Percentiles rank a stretch among this genome's conserved stretches.
phyloP scores from a whole-genome alignment of 108 stramenopile genomes.

The Fragilaria crotonensis region DNA sequence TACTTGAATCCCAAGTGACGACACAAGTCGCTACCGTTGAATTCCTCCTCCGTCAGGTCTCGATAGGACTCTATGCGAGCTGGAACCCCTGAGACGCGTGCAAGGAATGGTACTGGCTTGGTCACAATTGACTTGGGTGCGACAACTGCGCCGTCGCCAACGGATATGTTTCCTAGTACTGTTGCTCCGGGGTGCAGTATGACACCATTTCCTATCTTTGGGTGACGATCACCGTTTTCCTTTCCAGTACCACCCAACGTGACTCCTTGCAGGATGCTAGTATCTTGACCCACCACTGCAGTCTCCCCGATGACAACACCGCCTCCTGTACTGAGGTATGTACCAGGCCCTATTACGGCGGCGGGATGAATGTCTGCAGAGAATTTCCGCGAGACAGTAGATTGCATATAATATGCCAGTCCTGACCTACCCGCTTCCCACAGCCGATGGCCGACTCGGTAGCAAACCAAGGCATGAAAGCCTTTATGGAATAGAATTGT shows the following conservation, averaged over 20 bases:
- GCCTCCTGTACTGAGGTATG: conserved; percentile 80
- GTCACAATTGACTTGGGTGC: conserved; percentile 64
- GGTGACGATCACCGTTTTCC: conserved; percentile 76
- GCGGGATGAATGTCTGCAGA: conserved; percentile 87
- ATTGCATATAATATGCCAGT: conserved; percentile 74
- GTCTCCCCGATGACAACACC: conserved; percentile 90
- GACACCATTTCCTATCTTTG: conserved; percentile 78
- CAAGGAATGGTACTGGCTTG: conserved; percentile 57
- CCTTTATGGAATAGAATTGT: conserved; percentile 70
- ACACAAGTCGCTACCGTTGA: conserved; percentile 21
- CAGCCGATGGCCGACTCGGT: conserved; percentile 69
- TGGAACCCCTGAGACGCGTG: conserved; percentile 62
- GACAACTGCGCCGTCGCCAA: conserved; percentile 76
- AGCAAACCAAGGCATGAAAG: conserved; percentile 81
- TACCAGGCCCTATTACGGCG: conserved; percentile 60
- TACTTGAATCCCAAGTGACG: conserved; percentile 29
- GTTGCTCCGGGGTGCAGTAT: conserved; percentile 78
- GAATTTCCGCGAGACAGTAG: conserved; percentile 70
- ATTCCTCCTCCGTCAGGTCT: conserved; percentile 26
- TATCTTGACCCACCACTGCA: conserved; percentile 70
- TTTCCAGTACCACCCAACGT: conserved; percentile 83
- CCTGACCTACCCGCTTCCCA: conserved; percentile 50
- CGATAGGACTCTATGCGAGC: conserved; percentile 47
- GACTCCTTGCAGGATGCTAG: conserved; percentile 78
- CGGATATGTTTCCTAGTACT: conserved; percentile 65